A percentile compares a stretch with the other conserved stretches of the same genome.
These are phyloP conservation scores for Oryza officinalis DNA, from an alignment of 176 grass and related monocot species.

Conservation along the genomic window DNA sequence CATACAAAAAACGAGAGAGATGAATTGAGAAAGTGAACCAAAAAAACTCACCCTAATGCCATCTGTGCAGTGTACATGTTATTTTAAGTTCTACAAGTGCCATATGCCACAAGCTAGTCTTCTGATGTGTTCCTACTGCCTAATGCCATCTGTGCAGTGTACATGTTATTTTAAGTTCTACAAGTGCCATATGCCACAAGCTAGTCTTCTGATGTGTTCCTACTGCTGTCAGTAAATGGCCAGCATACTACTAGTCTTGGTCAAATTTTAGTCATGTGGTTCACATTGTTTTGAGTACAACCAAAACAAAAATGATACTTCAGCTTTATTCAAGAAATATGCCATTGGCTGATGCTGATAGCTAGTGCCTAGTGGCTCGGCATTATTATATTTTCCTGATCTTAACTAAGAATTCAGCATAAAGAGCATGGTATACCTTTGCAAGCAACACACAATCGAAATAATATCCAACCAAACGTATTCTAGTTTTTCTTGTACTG, in stretches of 20 bases:
- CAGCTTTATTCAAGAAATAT: not conserved
- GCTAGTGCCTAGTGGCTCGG: not conserved
- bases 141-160: not conserved
- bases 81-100: not conserved
- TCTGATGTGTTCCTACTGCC: slow-evolving; percentile 13
- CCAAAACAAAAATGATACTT: not conserved
- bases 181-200: not conserved
- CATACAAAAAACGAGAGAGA: no score
- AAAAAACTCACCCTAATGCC: no score
- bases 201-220: not conserved
- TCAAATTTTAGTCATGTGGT: not conserved
- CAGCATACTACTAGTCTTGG: not conserved
- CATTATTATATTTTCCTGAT: not conserved
- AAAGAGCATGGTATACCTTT: not conserved
- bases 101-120: not conserved
- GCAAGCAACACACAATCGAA: not conserved
- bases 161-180: not conserved
- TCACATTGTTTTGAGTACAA: slow-evolving; percentile 16
- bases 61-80: not conserved
- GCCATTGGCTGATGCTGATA: not conserved
- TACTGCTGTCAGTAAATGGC: slow-evolving; percentile 2
- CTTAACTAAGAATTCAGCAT: not conserved
- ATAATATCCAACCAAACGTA: not conserved
- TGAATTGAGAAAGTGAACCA: no score
- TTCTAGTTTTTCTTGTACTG: slow-evolving; percentile 12